These are phyloP conservation scores for Enterocytospora artemiae DNA, from an alignment of 371 early-diverging fungal genomes.

Conservation along the genomic window DNA sequence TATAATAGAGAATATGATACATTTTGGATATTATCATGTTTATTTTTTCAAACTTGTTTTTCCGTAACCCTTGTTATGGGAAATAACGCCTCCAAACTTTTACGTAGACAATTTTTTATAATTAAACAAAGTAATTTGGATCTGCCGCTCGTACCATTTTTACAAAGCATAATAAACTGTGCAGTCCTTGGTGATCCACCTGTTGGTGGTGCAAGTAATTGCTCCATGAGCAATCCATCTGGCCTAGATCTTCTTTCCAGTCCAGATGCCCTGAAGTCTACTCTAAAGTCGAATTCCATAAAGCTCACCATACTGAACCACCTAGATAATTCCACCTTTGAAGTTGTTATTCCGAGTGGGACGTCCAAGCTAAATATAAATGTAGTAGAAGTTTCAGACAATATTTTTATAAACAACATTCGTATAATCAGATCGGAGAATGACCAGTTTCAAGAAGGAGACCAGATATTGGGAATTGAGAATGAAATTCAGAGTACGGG, in stretches of 20 bases:
- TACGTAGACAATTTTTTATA: neutral
- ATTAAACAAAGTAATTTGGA: neutral
- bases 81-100: neutral
- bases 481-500: slow-evolving; percentile 1
- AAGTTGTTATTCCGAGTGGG: neutral
- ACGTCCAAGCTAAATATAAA: slow-evolving; percentile 6
- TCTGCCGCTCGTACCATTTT: slow-evolving; percentile 9
- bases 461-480: slow-evolving; percentile 8
- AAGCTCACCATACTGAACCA: neutral
- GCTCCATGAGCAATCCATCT: too few species aligned
- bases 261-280: neutral
- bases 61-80: slow-evolving; percentile 5
- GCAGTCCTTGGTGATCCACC: neutral
- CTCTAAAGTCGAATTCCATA: neutral
- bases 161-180: neutral
- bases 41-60: too few species aligned
- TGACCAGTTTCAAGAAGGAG: neutral
- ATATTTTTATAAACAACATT: neutral
- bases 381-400: neutral
- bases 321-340: neutral
- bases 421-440: neutral
- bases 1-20: too few species aligned
- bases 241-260: too few species aligned
- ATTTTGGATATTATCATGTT: too few species aligned
- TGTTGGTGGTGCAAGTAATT: neutral